phyloP scores from a whole-genome alignment of 805 yeast species.

The Zygotorulaspora sp. region DNA sequence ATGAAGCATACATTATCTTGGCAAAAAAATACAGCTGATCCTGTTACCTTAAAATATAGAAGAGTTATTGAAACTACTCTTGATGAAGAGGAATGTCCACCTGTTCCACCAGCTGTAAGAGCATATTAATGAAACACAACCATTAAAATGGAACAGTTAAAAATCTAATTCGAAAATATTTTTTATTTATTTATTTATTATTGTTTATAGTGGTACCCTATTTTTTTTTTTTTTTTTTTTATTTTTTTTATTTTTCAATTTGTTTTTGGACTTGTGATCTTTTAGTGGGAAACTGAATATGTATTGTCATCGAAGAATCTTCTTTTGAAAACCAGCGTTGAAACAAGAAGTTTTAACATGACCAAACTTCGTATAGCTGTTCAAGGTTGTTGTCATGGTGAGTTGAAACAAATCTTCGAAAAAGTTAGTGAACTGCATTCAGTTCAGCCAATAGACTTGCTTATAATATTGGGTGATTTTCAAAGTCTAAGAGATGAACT shows the following conservation, averaged over 20 bases:
- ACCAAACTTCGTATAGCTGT: constrained; percentile 49
- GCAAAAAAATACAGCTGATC: constrained; percentile 70
- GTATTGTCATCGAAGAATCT: too few species aligned
- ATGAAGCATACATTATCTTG: constrained; percentile 95
- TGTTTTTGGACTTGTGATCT: too few species aligned
- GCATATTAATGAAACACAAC: constrained; percentile 57
- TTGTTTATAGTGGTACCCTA: constrained; percentile 7
- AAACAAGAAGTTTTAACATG: constrained; percentile 12
- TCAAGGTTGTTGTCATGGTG: constrained; percentile 91
- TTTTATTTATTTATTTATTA: constrained; percentile 11
- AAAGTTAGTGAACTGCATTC: constrained; percentile 27
- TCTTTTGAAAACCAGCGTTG: too few species aligned
- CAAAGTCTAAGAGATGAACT: constrained; percentile 64
- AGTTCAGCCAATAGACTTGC: constrained; percentile 43
- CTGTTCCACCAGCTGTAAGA: constrained; percentile 97
- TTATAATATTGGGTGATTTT: constrained; percentile 87
- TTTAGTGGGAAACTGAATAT: too few species aligned
- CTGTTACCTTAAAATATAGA: constrained; percentile 78
- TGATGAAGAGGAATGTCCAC: constrained; percentile 87
- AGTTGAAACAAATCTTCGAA: constrained; percentile 54
- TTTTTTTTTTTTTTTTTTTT: background rate
- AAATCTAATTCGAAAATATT: background rate
- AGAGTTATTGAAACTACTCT: constrained; percentile 75
- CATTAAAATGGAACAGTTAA: background rate
- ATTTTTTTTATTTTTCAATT: too few species aligned